Base-by-base conservation (phyloP, 768 basidiomycete species). In the Mycena kentingensis region DNA sequence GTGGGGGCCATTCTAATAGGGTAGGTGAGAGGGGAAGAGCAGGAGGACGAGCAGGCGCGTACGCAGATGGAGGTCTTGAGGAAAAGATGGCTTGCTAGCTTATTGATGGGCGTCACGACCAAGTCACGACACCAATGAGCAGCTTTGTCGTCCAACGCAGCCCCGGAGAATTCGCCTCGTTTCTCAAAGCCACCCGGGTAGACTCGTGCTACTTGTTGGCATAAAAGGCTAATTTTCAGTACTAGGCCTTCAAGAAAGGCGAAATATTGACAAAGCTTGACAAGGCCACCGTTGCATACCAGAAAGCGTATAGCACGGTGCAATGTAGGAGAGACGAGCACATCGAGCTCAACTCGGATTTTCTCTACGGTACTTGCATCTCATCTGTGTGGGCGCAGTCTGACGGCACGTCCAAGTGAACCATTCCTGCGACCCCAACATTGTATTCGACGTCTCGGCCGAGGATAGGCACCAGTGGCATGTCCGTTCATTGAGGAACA, bases 1-100 rank as follows among this genome's bases (percentile, higher is more conserved):
- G 88, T 85, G 62, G 93, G 90, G 67, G 94, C 93, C 93, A 97
- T 96, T 76, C n/a, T 76, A 61, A 58, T 41, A n/a, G 50, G 61
- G 55, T 63, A 52, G 59, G 57, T 63, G 67, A 60, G 55, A 62
- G 60, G 62, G 68, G 58, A 12, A 38, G 3, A 28, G 47, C n/a
- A 11, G 32, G 27, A 27, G 25, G 49, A n/a, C n/a, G n/a, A n/a
- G n/a, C n/a, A n/a, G n/a, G n/a, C n/a, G n/a, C n/a, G n/a, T n/a
- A n/a, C n/a, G n/a, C n/a, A n/a, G n/a, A n/a, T 42, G 41, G 41
- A 26, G 49, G 48, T 57, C 42, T 39, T 58, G 55, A 48, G 22
- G 48, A 51, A 15, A 19, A 15, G 8, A 19, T 38, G 37, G 6
- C 37, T 6, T 8, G 13, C 37, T 38, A 19, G 37, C 37, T 38